Evolutionary conservation across 495 filamentous ascomycete genomes (phyloP).

Genomic region (Umbilicaria muhlenbergii): DNA sequence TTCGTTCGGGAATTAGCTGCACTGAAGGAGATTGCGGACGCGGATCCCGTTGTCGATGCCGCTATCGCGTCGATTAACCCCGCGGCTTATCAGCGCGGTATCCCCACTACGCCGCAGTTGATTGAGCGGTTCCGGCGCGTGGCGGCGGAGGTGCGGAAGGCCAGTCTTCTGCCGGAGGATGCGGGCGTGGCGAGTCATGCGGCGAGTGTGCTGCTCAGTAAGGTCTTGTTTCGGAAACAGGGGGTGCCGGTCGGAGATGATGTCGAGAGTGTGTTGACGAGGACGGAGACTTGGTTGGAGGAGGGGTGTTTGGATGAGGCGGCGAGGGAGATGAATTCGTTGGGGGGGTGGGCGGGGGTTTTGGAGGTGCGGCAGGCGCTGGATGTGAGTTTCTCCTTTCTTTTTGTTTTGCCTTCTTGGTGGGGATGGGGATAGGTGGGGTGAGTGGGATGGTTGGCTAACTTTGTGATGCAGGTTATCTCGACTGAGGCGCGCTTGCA

Average conservation of each 20-base stretch:
- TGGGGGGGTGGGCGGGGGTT: conserved; percentile 87
- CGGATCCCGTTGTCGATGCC: conserved; percentile 71
- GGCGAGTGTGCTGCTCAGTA: conserved; percentile 71
- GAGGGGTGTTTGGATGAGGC: conserved; percentile 84
- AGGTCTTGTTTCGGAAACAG: conserved; percentile 86
- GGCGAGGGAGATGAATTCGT: conserved; percentile 83
- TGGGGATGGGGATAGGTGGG: not conserved
- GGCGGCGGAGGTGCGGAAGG: conserved; percentile 87
- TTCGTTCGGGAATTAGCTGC: conserved; percentile 86
- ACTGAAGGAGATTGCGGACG: conserved; percentile 74
- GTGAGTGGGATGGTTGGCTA: conserved; percentile 8
- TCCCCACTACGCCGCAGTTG: conserved; percentile 66
- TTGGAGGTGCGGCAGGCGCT: conserved; percentile 92
- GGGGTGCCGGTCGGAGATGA: conserved; percentile 76
- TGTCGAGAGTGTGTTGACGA: conserved; percentile 80
- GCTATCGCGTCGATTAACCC: conserved; percentile 93
- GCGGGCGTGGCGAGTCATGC: conserved; percentile 90
- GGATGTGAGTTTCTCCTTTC: conserved; percentile 42
- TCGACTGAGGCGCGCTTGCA: conserved; percentile 34
- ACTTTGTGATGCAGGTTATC: conserved; percentile 24
- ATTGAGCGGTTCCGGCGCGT: conserved; percentile 93
- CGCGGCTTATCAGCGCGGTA: conserved; percentile 78
- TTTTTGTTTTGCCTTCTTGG: not conserved
- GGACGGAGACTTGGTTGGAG: conserved; percentile 77
- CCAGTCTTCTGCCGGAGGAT: conserved; percentile 75